Evolutionary conservation across 257 asterid genomes (phyloP), one percentile per base, ranked within the genome.

Genomic region (Nicotiana attenuata): DNA sequence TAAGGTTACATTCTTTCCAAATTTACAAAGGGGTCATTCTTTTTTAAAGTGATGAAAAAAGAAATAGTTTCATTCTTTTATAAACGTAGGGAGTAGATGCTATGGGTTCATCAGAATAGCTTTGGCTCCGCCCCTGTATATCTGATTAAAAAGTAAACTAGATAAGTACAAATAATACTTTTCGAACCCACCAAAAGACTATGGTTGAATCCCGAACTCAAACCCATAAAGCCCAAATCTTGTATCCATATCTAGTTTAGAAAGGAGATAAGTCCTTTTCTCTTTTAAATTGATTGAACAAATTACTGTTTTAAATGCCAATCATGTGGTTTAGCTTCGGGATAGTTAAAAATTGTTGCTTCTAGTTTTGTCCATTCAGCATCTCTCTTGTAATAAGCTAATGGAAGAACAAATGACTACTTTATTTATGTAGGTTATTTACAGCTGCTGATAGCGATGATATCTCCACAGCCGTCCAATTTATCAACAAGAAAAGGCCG

Each of bases 401-500:
- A 94, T 90, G 53, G 84, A 81, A 83, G 93, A 88, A 81, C 82
- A 67, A 82, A 81, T 78, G 90, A 89, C 86, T 84, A 83, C 87
- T 89, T 87, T 87, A 87, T 90, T 87, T 89, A 84, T 96, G 97
- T 91, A 96, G 99, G 98, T 91, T 96, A 86, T 96, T 96, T 93
- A 88, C 99, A 84, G 99, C 99, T 86, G 98, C 98, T 90, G 99
- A 96, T 83, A 96, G 99, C 81, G 98, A 94, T 90, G 99, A 96
- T 92, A 82, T 94, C 88, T 93, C 92, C 89, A 90, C 94, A 84
- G 96, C 92, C 85, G 86, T 94, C 78, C 92, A 91, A 76, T 92
- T 82, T 80, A 84, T 96, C 80, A 90, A 85, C 83, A 91, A 92
- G 90, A 92, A 90, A 87, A 94, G 99, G 87, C 93, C 99, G 68